Evolutionary conservation across 495 filamentous ascomycete genomes (phyloP).

Genomic region (Hapsidospora chrysogenum): DNA sequence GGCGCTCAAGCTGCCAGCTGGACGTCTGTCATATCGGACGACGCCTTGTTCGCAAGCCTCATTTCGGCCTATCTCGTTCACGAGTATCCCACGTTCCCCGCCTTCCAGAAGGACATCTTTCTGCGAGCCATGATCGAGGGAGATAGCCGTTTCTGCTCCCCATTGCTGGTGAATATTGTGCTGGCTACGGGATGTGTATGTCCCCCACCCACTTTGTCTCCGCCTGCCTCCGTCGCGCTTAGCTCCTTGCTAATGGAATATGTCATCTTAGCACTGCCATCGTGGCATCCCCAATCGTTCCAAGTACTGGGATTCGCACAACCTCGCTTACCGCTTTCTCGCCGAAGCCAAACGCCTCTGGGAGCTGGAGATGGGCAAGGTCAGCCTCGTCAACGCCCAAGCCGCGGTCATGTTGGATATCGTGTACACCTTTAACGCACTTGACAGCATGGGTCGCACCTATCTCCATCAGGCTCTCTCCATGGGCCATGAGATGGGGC

Average conservation of each 20-base stretch:
- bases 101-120: constrained; percentile 10
- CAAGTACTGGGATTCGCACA: constrained; percentile 13
- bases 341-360: constrained; percentile 17
- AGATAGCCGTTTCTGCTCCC: constrained; percentile 7
- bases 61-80: constrained; percentile 10
- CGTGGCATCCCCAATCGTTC: constrained; percentile 9
- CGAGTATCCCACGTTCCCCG: constrained; percentile 8
- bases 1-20: constrained; percentile 6
- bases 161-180: constrained; percentile 5
- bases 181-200: constrained; percentile 3
- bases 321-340: constrained; percentile 13
- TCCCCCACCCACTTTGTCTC: background rate
- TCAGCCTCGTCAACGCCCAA: constrained; percentile 11
- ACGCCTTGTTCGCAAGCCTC: constrained; percentile 7
- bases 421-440: constrained; percentile 9
- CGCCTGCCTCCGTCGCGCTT: too few relatives aligned
- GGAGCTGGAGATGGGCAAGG: constrained; percentile 10
- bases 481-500: constrained; percentile 6
- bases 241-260: too few relatives aligned
- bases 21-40: constrained; percentile 8
- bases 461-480: constrained; percentile 8
- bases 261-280: constrained; percentile 7
- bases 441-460: constrained; percentile 12
- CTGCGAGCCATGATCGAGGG: constrained; percentile 9
- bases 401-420: constrained; percentile 11